Evolutionary conservation across 352 stramenopile species (phyloP), one percentile per base, ranked within the genome.

Genomic region (Phytophthora pisi): DNA sequence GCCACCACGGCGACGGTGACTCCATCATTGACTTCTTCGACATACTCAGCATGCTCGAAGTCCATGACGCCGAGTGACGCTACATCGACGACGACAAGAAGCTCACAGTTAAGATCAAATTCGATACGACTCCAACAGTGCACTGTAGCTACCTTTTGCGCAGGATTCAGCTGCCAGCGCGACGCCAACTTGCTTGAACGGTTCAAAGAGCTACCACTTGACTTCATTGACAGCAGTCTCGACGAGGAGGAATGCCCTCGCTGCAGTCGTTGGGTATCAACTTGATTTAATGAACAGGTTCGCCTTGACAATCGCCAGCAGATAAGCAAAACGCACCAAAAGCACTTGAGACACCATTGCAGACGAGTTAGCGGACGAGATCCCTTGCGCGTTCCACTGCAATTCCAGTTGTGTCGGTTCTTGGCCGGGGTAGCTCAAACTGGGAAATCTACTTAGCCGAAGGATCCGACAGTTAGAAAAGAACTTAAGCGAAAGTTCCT

Each of bases 1-100:
- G 79, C 97, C 97, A 99, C 82, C 90, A 97, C 7, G 79, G 85
- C 9, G 97, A 63, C 4, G 89, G 82, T 15, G 79, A 78, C 20
- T 66, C 65, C 36, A 62, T 53, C 68, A 89, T 77, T 7, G 74
- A 80, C 13, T 28, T 64, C n/a, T 73, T 75, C n/a, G 66, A 52
- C 46, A 78, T 78, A 11, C 63, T 50, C 9, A 81, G 5, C 49
- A 79, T 56, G 4, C 69, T 43, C 26, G 63, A 63, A 45, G 63
- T 71, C 72, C 67, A 74, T 1, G 72, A 78, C 28, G 62, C 64
- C 8, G 68, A 76, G 47, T 51, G 69, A 15, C 72, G 72, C 72
- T 76, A 28, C 28, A 50, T 20, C 11, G 11, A 15, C 34, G 13
- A 42, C 11, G 10, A n/a, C 34, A 16, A 16, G 4, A 42, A 42